These are phyloP conservation scores for Leccinum boreale DNA, from an alignment of 768 basidiomycete genomes.

Conservation along the genomic window DNA sequence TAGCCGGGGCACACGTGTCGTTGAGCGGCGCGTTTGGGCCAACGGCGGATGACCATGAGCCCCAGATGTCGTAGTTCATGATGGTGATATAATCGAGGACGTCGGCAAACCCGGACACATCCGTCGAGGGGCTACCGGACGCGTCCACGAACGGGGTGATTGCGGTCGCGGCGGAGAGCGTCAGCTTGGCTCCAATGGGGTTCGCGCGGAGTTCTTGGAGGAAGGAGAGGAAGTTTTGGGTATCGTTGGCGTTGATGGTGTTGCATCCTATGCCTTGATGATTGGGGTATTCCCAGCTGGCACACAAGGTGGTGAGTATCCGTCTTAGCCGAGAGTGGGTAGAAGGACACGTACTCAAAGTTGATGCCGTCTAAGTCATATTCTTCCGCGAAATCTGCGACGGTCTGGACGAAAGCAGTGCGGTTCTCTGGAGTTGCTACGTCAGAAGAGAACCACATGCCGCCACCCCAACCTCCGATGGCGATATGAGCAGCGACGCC, in stretches of 20 bases:
- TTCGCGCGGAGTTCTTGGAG: slow-evolving; percentile 61
- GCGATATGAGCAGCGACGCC: slow-evolving; percentile 54
- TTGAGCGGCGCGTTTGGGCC: slow-evolving; percentile 83
- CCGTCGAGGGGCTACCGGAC: slow-evolving; percentile 45
- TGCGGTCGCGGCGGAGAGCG: slow-evolving; percentile 64
- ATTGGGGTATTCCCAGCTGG: slow-evolving; percentile 84
- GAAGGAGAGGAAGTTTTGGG: slow-evolving; percentile 76
- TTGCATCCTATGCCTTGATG: slow-evolving; percentile 67
- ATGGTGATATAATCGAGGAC: slow-evolving; percentile 61
- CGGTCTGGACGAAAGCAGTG: slow-evolving; percentile 58
- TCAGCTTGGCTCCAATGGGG: slow-evolving; percentile 49
- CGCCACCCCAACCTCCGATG: slow-evolving; percentile 73
- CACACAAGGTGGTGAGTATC: slow-evolving; percentile 11
- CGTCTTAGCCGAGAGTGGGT: background rate
- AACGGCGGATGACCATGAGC: slow-evolving; percentile 23
- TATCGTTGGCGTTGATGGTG: slow-evolving; percentile 49
- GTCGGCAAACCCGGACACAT: slow-evolving; percentile 66
- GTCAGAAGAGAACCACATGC: slow-evolving; percentile 56
- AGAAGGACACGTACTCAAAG: slow-evolving; percentile 8
- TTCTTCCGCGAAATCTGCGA: slow-evolving; percentile 43
- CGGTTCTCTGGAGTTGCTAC: slow-evolving; percentile 57
- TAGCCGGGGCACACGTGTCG: slow-evolving; percentile 64
- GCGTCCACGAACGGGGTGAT: slow-evolving; percentile 60
- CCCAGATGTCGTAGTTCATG: slow-evolving; percentile 64
- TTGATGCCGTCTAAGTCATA: slow-evolving; percentile 55